Evolutionary conservation across 225 moss, liverwort and hornwort genomes (phyloP).

Genomic region (Physcomitrellopsis africana): DNA sequence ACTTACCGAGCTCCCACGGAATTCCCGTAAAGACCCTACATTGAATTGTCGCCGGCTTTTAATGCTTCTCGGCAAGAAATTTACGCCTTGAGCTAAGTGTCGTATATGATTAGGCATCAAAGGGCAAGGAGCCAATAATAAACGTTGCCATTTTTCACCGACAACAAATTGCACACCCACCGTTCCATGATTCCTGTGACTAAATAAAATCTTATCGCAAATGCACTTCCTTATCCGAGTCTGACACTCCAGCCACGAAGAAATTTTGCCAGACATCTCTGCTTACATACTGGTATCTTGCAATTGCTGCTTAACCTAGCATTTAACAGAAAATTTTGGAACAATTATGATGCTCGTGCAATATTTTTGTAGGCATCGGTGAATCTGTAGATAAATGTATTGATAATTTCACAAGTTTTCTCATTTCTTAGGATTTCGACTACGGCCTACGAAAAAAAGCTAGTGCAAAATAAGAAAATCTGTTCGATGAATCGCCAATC

Average conservation of each 20-base stretch:
- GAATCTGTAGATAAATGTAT: not conserved
- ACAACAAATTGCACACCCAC: not conserved
- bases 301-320: slow-evolving; percentile 19
- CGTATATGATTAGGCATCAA: slow-evolving; percentile 19
- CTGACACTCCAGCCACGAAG: slow-evolving; percentile 17
- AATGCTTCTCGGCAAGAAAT: not conserved
- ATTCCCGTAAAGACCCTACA: not conserved
- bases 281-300: slow-evolving; percentile 22
- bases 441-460: slow-evolving; percentile 6
- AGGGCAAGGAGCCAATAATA: slow-evolving; percentile 27
- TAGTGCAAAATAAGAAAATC: too few species aligned
- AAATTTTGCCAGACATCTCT: slow-evolving; percentile 43
- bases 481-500: not conserved
- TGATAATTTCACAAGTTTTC: not conserved
- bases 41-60: not conserved
- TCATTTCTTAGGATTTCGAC: not conserved
- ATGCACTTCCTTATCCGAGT: slow-evolving; percentile 22
- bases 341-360: not conserved
- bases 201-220: not conserved
- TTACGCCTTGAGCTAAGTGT: not conserved
- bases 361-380: not conserved
- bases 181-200: slow-evolving; percentile 9
- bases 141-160: slow-evolving; percentile 25
- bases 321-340: not conserved
- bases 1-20: slow-evolving; percentile 15